phyloP scores from a whole-genome alignment of 345 rosid species.

The Hypericum perforatum region DNA sequence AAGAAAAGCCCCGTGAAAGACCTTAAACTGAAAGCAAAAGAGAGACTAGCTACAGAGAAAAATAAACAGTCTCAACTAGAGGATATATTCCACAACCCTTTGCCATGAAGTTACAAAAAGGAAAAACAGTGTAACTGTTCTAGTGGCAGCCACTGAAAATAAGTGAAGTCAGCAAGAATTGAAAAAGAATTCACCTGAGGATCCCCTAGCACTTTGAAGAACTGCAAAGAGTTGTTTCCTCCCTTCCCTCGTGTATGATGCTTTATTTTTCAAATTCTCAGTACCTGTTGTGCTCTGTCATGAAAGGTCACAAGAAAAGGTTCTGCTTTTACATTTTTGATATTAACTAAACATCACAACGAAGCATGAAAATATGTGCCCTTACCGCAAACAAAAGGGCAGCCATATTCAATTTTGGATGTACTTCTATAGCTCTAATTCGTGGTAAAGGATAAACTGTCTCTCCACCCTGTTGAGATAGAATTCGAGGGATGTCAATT shows the following conservation, averaged over 20 bases:
- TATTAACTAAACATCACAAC: conserved; percentile 6
- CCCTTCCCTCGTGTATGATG: conserved; percentile 86
- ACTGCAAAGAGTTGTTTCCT: conserved; percentile 97
- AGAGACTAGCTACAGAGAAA: too few relatives aligned
- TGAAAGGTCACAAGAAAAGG: conserved; percentile 10
- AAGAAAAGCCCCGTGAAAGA: too few relatives aligned
- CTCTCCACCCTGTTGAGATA: conserved; percentile 96
- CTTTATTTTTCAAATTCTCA: conserved; percentile 62
- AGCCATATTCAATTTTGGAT: conserved; percentile 82
- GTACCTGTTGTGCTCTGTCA: conserved; percentile 53
- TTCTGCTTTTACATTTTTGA: conserved; percentile 9
- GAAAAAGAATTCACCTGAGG: conserved; percentile 56
- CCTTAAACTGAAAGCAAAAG: too few relatives aligned
- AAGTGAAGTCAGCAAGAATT: not conserved
- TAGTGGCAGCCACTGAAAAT: not conserved
- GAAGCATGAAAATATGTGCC: conserved; percentile 12
- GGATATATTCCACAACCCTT: too few relatives aligned
- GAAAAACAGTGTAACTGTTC: too few relatives aligned
- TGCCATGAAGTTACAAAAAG: too few relatives aligned
- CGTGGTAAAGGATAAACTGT: conserved; percentile 88
- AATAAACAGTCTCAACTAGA: too few relatives aligned
- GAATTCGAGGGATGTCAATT: conserved; percentile 74
- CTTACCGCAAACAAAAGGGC: conserved; percentile 83
- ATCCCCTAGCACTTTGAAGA: conserved; percentile 95
- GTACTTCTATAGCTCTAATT: conserved; percentile 76